phyloP scores from a whole-genome alignment of 2,329 filamentous ascomycete species.

The Xylariaceae sp. region DNA sequence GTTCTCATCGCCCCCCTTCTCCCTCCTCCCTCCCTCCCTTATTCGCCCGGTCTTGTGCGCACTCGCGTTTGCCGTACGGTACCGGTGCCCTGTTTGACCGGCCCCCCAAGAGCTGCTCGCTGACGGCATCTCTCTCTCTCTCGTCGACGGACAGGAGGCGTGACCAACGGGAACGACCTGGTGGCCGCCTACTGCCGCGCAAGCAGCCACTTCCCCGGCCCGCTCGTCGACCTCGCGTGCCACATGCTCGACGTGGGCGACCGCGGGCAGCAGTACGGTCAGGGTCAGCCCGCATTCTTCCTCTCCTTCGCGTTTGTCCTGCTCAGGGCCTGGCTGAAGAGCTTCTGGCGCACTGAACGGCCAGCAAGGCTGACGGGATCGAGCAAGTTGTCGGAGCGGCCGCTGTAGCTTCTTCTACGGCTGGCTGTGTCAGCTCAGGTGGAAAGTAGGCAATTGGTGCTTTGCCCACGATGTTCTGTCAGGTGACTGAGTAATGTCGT shows the following conservation, averaged over 20 bases:
- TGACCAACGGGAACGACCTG: conserved; percentile 51
- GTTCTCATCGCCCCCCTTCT: background rate
- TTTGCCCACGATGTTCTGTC: no score
- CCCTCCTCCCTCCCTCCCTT: background rate
- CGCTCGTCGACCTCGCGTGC: conserved; percentile 36
- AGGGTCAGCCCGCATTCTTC: conserved; percentile 20
- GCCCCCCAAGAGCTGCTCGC: no score
- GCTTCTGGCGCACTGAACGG: background rate
- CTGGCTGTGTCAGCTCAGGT: no score
- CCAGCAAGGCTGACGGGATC: background rate
- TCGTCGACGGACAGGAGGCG: no score
- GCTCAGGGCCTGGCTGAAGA: background rate
- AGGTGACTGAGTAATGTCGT: no score
- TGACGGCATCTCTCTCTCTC: no score
- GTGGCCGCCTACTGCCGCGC: conserved; percentile 43
- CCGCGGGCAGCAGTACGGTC: conserved; percentile 34
- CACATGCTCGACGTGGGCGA: conserved; percentile 42
- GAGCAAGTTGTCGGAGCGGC: background rate
- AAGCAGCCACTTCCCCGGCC: conserved; percentile 32
- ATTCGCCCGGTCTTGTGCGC: no score
- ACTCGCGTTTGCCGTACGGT: no score
- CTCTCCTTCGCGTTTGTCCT: background rate
- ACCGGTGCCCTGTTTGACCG: no score
- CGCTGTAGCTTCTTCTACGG: no score
- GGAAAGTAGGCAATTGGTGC: no score